A percentile compares a stretch with the other conserved stretches of the same genome.
Evolutionary conservation across 78 protist genomes (phyloP).

Genomic region (Acrasis kona): DNA sequence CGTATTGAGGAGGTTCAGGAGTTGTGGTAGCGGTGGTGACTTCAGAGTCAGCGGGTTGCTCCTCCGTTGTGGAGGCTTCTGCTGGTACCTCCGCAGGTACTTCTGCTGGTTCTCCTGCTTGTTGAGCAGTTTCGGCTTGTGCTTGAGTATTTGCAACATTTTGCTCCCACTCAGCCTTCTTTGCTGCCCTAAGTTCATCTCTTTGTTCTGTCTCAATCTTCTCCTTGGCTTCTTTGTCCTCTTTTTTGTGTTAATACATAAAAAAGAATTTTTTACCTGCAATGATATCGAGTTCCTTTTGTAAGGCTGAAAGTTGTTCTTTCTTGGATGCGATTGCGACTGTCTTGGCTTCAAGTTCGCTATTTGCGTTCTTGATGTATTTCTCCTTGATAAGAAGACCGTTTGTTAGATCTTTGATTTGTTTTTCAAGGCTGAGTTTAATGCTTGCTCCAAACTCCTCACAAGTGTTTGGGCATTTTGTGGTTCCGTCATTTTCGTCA

Average conservation of each 20-base stretch:
- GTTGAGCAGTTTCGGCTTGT: background rate
- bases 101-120: background rate
- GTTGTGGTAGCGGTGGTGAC: background rate
- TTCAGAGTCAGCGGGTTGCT: background rate
- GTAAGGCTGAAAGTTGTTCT: too few species aligned
- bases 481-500: conserved; percentile 13
- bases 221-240: background rate
- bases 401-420: background rate
- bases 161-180: background rate
- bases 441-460: background rate
- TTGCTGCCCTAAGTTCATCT: background rate
- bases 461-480: conserved; percentile 8
- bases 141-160: background rate
- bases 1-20: background rate
- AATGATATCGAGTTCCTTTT: too few species aligned
- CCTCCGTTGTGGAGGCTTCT: background rate
- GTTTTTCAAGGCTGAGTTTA: background rate
- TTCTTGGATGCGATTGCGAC: too few species aligned
- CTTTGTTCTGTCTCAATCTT: background rate
- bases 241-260: background rate
- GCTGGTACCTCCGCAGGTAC: background rate
- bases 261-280: background rate
- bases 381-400: conserved; percentile 4
- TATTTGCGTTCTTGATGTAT: background rate
- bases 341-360: too few species aligned